Evolutionary conservation across 78 protist genomes (phyloP).

Genomic region (Cavenderia fasciculata): DNA sequence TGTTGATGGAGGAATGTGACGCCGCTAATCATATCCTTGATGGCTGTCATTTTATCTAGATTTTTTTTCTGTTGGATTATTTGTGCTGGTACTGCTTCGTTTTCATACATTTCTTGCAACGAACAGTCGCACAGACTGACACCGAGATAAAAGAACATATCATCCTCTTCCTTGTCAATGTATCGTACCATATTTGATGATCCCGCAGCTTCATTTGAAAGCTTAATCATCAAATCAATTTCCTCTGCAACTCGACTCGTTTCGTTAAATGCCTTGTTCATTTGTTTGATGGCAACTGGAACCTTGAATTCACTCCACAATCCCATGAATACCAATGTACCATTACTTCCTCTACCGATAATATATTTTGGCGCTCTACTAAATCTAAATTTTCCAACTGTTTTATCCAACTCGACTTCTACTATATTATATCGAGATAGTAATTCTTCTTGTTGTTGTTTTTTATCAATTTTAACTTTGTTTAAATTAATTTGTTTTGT

Average conservation of each 20-base stretch:
- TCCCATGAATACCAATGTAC: conserved; percentile 53
- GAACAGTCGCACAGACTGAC: conserved; percentile 48
- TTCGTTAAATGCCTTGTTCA: conserved; percentile 52
- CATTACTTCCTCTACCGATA: conserved; percentile 66
- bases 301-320: conserved; percentile 43
- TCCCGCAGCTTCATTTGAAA: conserved; percentile 11
- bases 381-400: conserved; percentile 74
- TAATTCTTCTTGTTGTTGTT: background rate
- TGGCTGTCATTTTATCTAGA: background rate
- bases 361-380: conserved; percentile 25
- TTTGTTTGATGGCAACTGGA: conserved; percentile 64
- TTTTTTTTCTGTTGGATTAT: background rate
- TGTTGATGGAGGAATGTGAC: conserved; percentile 21
- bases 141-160: conserved; percentile 53
- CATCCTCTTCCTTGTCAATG: conserved; percentile 67
- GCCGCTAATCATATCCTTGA: conserved; percentile 39
- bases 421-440: background rate
- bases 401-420: conserved; percentile 1
- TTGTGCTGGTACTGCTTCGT: background rate
- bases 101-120: conserved; percentile 44
- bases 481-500: background rate
- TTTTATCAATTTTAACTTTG: background rate
- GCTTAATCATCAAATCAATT: conserved; percentile 24
- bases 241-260: conserved; percentile 19
- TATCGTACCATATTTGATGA: conserved; percentile 48